Percentiles rank a stretch among this genome's conserved stretches.
These are phyloP conservation scores for Beauveria medogensis DNA, from an alignment of 2,329 filamentous ascomycete species.

Conservation along the genomic window DNA sequence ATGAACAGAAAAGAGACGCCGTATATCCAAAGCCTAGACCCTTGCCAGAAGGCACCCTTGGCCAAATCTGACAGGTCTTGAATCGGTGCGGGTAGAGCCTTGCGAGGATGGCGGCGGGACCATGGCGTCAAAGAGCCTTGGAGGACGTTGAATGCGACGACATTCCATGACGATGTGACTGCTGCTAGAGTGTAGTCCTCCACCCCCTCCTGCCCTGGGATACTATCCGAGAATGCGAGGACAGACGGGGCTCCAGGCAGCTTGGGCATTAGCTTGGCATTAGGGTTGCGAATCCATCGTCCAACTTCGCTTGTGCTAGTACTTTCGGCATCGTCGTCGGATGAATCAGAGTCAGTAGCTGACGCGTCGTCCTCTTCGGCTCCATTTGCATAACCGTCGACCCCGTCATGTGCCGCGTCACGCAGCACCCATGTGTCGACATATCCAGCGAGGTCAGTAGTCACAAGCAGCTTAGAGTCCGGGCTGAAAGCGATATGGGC, in stretches of 20 bases:
- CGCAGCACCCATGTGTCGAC: constrained; percentile 79
- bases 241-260: constrained; percentile 57
- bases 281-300: constrained; percentile 69
- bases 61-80: constrained; percentile 67
- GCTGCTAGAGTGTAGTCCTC: constrained; percentile 43
- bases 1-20: constrained; percentile 83
- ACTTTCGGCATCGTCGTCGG: constrained; percentile 37
- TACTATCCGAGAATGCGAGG: constrained; percentile 56
- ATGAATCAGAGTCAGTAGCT: constrained; percentile 32
- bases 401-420: constrained; percentile 23
- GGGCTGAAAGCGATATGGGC: constrained; percentile 69
- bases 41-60: constrained; percentile 80
- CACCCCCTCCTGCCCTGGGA: constrained; percentile 24
- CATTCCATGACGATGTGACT: constrained; percentile 49
- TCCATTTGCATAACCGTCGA: constrained; percentile 24
- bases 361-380: constrained; percentile 27
- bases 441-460: constrained; percentile 74
- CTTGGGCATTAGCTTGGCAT: constrained; percentile 59
- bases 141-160: constrained; percentile 74
- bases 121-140: constrained; percentile 72
- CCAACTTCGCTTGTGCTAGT: constrained; percentile 38
- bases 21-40: constrained; percentile 75
- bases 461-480: constrained; percentile 70
- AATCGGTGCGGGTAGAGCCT: constrained; percentile 66
- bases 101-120: constrained; percentile 76